Conservation (phyloP, 2,329 filamentous ascomycete species). For the Stagonosporopsis vannaccii region DNA sequence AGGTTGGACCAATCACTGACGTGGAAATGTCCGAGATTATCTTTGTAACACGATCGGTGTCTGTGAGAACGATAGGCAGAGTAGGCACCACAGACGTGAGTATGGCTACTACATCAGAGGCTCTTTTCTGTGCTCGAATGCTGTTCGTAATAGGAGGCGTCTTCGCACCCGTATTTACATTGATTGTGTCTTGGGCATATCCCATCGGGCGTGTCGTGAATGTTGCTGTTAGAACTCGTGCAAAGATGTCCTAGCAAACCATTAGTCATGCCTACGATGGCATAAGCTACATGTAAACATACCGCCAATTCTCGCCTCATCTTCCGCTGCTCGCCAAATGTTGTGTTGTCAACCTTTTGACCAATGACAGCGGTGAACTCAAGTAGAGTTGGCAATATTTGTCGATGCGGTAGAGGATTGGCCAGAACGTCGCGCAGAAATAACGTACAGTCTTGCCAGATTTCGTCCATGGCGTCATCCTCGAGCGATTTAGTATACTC, state of each 20-base stretch:
- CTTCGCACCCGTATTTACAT: slow-evolving; percentile 42
- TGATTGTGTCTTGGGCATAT: slow-evolving; percentile 66
- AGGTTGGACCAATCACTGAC: slow-evolving; percentile 79
- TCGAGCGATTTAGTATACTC: slow-evolving; percentile 90
- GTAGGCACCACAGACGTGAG: slow-evolving; percentile 80
- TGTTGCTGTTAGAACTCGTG: slow-evolving; percentile 86
- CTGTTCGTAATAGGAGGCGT: slow-evolving; percentile 36
- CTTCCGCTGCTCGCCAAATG: slow-evolving; percentile 90
- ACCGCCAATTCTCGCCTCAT: slow-evolving; percentile 91
- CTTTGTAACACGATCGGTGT: slow-evolving; percentile 80
- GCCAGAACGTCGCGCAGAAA: slow-evolving; percentile 89
- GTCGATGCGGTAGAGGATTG: slow-evolving; percentile 93
- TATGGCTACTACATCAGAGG: slow-evolving; percentile 75
- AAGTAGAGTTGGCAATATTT: slow-evolving; percentile 83
- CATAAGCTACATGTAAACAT: slow-evolving; percentile 51
- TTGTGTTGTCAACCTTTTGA: slow-evolving; percentile 96
- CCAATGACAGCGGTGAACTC: slow-evolving; percentile 90
- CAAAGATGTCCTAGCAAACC: slow-evolving; percentile 76
- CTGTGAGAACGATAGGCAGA: slow-evolving; percentile 81
- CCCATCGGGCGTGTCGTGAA: slow-evolving; percentile 87
- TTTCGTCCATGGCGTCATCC: slow-evolving; percentile 97
- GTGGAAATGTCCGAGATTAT: slow-evolving; percentile 83
- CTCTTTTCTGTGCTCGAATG: slow-evolving; percentile 52
- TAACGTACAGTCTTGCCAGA: slow-evolving; percentile 92
- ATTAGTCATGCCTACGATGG: slow-evolving; percentile 15